Conservation (phyloP, 805 yeast genomes). For the Kazachstania bromeliacearum region DNA sequence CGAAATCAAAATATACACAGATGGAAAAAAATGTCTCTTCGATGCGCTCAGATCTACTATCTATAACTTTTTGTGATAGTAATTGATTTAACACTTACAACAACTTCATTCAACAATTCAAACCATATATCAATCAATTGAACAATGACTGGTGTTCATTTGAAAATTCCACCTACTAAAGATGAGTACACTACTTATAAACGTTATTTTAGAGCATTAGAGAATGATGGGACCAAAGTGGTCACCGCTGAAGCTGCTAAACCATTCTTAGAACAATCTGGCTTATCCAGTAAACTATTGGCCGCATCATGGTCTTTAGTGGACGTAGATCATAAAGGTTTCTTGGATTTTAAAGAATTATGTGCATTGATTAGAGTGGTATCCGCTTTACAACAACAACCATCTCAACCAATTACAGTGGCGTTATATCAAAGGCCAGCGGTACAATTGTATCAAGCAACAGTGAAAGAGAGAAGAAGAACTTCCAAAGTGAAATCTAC, state of each 20-base stretch:
- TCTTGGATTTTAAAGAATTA: conserved; percentile 70
- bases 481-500: conserved; percentile 18
- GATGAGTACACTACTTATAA: conserved; percentile 73
- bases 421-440: conserved; percentile 28
- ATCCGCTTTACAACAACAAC: conserved; percentile 73
- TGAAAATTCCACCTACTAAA: conserved; percentile 39
- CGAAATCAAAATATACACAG: too few relatives aligned
- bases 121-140: too few relatives aligned
- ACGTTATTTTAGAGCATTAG: conserved; percentile 69
- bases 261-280: conserved; percentile 72
- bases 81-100: too few relatives aligned
- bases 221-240: conserved; percentile 64
- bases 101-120: too few relatives aligned
- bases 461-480: conserved; percentile 1
- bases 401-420: conserved; percentile 36
- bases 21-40: too few relatives aligned
- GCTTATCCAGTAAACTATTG: conserved; percentile 62
- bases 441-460: not conserved
- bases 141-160: conserved; percentile 2
- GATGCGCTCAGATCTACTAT: too few relatives aligned
- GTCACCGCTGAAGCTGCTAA: conserved; percentile 84
- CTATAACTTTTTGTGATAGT: too few relatives aligned
- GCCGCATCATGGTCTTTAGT: conserved; percentile 92
- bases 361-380: conserved; percentile 79
- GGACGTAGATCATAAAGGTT: conserved; percentile 75